Conservation (phyloP, 106 monocot species). For the Cymbidium sinense region DNA sequence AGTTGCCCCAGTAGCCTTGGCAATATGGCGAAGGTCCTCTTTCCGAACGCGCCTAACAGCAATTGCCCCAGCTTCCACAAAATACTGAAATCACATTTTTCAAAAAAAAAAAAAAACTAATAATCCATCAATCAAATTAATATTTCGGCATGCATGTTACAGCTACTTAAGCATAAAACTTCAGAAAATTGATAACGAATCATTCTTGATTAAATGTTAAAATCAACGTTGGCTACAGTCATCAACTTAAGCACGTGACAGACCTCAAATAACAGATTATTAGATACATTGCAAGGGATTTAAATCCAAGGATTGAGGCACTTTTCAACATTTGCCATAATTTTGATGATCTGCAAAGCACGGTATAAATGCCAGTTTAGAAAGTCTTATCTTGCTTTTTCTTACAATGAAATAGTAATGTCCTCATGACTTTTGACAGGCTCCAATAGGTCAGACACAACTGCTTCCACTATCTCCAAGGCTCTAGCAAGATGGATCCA, state of each 20-base stretch:
- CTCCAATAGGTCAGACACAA: too few relatives aligned
- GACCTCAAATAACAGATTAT: too few relatives aligned
- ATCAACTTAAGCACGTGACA: not conserved
- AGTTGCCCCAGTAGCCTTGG: constrained; percentile 97
- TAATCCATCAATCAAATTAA: not conserved
- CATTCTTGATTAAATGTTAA: not conserved
- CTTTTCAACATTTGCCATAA: too few relatives aligned
- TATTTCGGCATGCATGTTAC: not conserved
- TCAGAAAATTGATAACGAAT: not conserved
- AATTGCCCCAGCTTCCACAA: constrained; percentile 93
- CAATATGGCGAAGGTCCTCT: constrained; percentile 95
- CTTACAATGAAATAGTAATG: too few relatives aligned
- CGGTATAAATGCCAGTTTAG: too few relatives aligned
- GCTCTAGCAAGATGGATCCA: too few relatives aligned
- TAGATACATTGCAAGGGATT: too few relatives aligned
- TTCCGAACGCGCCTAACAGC: constrained; percentile 90
- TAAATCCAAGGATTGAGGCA: too few relatives aligned
- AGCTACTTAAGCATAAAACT: not conserved
- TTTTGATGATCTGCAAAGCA: too few relatives aligned
- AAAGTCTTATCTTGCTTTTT: too few relatives aligned
- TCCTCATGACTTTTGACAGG: too few relatives aligned
- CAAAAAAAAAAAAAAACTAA: not conserved
- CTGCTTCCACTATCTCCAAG: too few relatives aligned
- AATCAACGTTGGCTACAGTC: not conserved
- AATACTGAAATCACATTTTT: constrained; percentile 63